A percentile compares a stretch with the other conserved stretches of the same genome.
These are phyloP conservation scores for Astraeus odoratus DNA, from an alignment of 768 basidiomycete species.

Conservation along the genomic window DNA sequence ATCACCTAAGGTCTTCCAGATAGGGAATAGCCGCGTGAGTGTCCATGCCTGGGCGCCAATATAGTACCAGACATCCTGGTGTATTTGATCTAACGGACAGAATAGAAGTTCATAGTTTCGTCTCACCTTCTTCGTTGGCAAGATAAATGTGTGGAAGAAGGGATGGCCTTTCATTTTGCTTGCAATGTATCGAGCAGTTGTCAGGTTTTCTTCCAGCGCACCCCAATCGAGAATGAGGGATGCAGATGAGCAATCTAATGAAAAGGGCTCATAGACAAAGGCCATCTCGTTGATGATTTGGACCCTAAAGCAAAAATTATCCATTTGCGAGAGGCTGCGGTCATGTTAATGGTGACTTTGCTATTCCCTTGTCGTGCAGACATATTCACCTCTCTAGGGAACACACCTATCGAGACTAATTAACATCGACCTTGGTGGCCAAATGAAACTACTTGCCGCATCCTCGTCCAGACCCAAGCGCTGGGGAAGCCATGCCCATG, in stretches of 20 bases:
- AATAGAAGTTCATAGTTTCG: background rate
- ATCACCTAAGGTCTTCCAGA: conserved; percentile 36
- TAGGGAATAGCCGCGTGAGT: conserved; percentile 18
- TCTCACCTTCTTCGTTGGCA: conserved; percentile 38
- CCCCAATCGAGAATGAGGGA: conserved; percentile 54
- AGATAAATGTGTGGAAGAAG: conserved; percentile 46
- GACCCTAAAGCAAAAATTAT: conserved; percentile 38
- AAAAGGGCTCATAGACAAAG: conserved; percentile 50
- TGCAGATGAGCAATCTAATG: conserved; percentile 38
- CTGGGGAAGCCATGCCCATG: conserved; percentile 19
- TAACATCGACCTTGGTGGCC: background rate
- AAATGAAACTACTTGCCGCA: conserved; percentile 27
- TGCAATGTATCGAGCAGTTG: conserved; percentile 29
- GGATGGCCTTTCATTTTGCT: conserved; percentile 10
- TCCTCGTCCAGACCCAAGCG: conserved; percentile 32
- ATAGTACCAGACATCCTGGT: conserved; percentile 43
- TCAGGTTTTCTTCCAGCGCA: conserved; percentile 25
- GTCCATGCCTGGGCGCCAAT: conserved; percentile 45
- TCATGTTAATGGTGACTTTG: conserved; percentile 1
- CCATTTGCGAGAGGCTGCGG: conserved; percentile 28
- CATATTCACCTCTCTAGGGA: conserved; percentile 23
- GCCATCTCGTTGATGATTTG: conserved; percentile 34
- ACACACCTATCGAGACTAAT: conserved; percentile 15
- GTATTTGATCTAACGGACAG: conserved; percentile 3
- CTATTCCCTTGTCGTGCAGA: background rate